Percentiles rank a stretch among this genome's conserved stretches.
Conservation (phyloP, 164 flowering plant genomes). For the Akebia trifoliata region DNA sequence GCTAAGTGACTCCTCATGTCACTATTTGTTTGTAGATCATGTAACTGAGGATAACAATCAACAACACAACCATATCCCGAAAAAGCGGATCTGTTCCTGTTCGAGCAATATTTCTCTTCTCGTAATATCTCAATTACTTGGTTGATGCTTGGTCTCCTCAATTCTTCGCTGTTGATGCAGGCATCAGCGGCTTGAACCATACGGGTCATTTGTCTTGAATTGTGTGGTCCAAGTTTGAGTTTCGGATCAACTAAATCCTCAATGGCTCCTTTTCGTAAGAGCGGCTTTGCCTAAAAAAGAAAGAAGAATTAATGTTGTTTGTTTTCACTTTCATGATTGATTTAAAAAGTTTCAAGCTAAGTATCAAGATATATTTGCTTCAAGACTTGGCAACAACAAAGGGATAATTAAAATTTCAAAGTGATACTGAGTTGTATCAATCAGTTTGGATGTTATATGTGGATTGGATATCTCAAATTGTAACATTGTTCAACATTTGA, state of each 20-base stretch:
- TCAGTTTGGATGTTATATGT: too few species aligned
- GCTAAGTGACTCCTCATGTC: constrained; percentile 76
- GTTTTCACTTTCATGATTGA: background rate
- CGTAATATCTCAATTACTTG: constrained; percentile 48
- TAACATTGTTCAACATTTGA: too few species aligned
- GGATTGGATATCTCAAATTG: too few species aligned
- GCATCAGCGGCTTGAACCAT: constrained; percentile 71
- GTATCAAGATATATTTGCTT: too few species aligned
- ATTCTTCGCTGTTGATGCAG: constrained; percentile 65
- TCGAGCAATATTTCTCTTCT: constrained; percentile 24
- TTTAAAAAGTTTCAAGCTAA: background rate
- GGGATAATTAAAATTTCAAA: too few species aligned
- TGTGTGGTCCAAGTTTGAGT: constrained; percentile 33
- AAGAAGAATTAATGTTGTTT: background rate
- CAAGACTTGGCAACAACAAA: too few species aligned
- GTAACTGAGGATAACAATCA: constrained; percentile 36
- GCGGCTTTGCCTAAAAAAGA: constrained; percentile 69
- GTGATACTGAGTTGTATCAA: too few species aligned
- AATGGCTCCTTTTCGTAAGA: constrained; percentile 48
- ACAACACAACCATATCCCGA: constrained; percentile 26
- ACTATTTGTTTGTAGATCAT: constrained; percentile 35
- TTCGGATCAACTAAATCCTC: constrained; percentile 56
- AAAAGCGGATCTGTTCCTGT: constrained; percentile 26
- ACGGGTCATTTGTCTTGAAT: constrained; percentile 36
- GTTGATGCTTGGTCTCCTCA: constrained; percentile 52